Evolutionary conservation across 2,329 filamentous ascomycete species (phyloP), one percentile per base, ranked within the genome.

Genomic region (Epicoccum nigrum): DNA sequence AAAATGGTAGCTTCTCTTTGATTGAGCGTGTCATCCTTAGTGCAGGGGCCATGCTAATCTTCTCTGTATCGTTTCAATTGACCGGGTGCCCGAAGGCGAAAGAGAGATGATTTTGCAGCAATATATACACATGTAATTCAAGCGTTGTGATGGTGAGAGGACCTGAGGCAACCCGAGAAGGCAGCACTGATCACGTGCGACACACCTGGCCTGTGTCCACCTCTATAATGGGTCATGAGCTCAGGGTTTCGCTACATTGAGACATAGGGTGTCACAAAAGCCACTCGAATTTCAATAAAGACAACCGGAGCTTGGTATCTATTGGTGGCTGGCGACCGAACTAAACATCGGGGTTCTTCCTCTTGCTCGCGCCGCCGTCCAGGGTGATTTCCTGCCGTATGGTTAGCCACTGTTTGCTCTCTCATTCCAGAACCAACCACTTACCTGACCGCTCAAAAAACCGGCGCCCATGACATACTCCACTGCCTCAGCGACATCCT

Each of bases 21-120:
- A 64, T 63, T 58, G 44, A 53, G 68, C 66, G 67, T 92, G 88
- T 92, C 89, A 92, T 92, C 89, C 89, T 93, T 93, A 92, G 89
- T 85, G 83, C 83, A 85, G 83, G 83, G 76, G 76, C 77, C 76
- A 81, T 81, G 67, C 68, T 70, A 70, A 70, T 69, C 67, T 69
- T 70, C 68, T 70, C 67, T 69, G 65, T 70, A 67, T 68, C 44
- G 56, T 65, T 64, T 62, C 57, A 60, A 61, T 61, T 64, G 62
- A 65, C 43, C 43, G 38, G 16, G 17, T 45, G 43, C 33, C 43
- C 43, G 43, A 16, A 45, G 43, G 33, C 43, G 12, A 32, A 25
- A 30, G 28, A 23, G 5, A 1, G 4, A 11, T 1, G 7, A 9
- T 13, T 41, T n/a, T 41, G 4, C 0, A 23, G 13, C 7, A 4